Evolutionary conservation across 2,329 filamentous ascomycete species (phyloP).

Genomic region (Fusarium bulbicola): DNA sequence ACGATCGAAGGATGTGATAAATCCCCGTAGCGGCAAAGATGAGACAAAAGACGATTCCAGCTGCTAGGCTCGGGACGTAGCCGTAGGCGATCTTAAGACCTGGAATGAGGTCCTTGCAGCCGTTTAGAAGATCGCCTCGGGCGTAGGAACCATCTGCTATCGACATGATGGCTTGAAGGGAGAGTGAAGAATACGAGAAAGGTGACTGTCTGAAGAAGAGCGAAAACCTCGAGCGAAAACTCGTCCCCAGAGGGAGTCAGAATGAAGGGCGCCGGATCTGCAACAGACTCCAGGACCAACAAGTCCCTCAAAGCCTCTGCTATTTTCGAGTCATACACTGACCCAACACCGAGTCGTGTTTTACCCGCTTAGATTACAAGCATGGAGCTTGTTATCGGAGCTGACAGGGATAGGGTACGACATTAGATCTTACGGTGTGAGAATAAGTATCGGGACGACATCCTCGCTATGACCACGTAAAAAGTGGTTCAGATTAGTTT

Average conservation of each 20-base stretch:
- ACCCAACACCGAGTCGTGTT: not conserved
- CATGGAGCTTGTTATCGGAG: not conserved
- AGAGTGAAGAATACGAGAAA: not conserved
- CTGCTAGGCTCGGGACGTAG: conserved; percentile 31
- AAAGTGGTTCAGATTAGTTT: not conserved
- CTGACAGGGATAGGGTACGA: not conserved
- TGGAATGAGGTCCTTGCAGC: conserved; percentile 28
- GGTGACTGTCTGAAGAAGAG: not conserved
- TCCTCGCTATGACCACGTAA: not conserved
- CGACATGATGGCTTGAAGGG: conserved; percentile 5
- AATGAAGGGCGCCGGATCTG: not conserved
- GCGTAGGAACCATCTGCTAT: conserved; percentile 25
- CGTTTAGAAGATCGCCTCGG: conserved; percentile 32
- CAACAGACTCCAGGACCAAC: conserved; percentile 1
- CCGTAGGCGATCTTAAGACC: conserved; percentile 33
- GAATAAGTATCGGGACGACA: not conserved
- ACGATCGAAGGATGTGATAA: conserved; percentile 31
- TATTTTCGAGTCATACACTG: not conserved
- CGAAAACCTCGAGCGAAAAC: not conserved
- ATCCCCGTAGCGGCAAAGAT: conserved; percentile 23
- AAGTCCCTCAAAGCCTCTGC: not conserved
- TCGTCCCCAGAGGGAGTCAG: not conserved
- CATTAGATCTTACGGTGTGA: conserved; percentile 17
- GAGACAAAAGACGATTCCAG: conserved; percentile 32
- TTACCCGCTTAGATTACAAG: not conserved